Percentiles rank a stretch among this genome's conserved stretches.
These are phyloP conservation scores for Saccharomycopsis javanensis DNA, from an alignment of 805 yeast species.

Conservation along the genomic window DNA sequence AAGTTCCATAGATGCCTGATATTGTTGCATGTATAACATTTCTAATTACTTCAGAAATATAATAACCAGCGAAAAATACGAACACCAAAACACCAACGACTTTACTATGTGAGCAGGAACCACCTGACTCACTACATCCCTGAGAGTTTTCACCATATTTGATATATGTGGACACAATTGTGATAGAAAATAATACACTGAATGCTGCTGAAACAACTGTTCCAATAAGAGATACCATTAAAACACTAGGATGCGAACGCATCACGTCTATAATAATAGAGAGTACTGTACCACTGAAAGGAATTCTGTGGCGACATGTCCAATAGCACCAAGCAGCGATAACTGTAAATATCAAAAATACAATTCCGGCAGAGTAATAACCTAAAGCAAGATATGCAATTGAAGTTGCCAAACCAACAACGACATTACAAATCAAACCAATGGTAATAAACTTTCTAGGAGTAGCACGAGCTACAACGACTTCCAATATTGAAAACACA, in stretches of 20 bases:
- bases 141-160: conserved; percentile 52
- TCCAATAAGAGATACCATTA: conserved; percentile 53
- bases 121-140: conserved; percentile 42
- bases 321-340: conserved; percentile 64
- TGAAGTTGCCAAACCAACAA: conserved; percentile 65
- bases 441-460: conserved; percentile 60
- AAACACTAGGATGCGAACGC: conserved; percentile 59
- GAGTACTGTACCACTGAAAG: conserved; percentile 62
- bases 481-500: conserved; percentile 6
- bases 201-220: conserved; percentile 51
- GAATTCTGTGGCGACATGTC: conserved; percentile 61
- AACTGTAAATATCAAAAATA: conserved; percentile 54
- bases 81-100: conserved; percentile 62
- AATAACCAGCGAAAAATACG: conserved; percentile 75
- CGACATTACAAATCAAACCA: conserved; percentile 57
- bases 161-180: conserved; percentile 67
- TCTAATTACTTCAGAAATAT: conserved; percentile 71
- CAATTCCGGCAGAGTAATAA: conserved; percentile 76
- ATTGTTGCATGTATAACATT: conserved; percentile 74
- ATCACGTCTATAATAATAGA: conserved; percentile 70
- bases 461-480: conserved; percentile 28
- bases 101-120: conserved; percentile 49
- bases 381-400: conserved; percentile 58
- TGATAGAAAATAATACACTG: conserved; percentile 53
- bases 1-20: conserved; percentile 79